These are phyloP conservation scores for Scheffersomyces parashehatae DNA, from an alignment of 1,139 yeast species.

Conservation along the genomic window DNA sequence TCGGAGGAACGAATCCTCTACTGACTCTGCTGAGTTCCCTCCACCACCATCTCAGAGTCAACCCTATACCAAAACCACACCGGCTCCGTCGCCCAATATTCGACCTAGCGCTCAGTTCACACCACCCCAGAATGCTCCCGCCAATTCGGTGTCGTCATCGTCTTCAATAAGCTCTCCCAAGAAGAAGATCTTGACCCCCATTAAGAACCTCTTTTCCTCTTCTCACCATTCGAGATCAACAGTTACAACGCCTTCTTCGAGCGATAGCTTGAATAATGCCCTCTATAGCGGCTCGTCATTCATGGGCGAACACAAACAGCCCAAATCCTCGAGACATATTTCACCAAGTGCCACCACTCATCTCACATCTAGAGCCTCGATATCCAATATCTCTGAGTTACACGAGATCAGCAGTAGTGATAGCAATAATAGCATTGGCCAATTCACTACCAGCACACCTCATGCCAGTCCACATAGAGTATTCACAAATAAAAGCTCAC, in stretches of 20 bases:
- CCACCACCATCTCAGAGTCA: conserved; percentile 1
- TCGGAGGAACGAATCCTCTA: conserved; percentile 23
- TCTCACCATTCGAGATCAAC: conserved; percentile 18
- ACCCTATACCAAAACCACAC: conserved; percentile 12
- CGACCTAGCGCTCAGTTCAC: conserved; percentile 22
- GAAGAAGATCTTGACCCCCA: conserved; percentile 44
- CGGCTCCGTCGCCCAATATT: conserved; percentile 15
- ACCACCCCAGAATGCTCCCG: conserved; percentile 20
- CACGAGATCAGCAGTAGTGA: background rate
- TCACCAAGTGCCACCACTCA: conserved; percentile 1
- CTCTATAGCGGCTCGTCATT: background rate
- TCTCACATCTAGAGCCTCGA: conserved; percentile 5
- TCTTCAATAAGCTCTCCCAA: conserved; percentile 33
- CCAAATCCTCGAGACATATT: conserved; percentile 5
- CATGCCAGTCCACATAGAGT: too few relatives aligned
- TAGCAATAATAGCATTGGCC: background rate
- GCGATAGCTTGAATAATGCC: conserved; percentile 16
- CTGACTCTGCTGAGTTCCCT: conserved; percentile 11
- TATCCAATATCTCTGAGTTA: conserved; percentile 10
- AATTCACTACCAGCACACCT: too few relatives aligned
- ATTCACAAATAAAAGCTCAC: background rate
- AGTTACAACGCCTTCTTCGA: conserved; percentile 12
- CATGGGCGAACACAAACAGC: conserved; percentile 4
- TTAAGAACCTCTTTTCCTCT: conserved; percentile 38
- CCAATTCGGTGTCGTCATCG: conserved; percentile 1